Base-by-base conservation (phyloP, 352 stramenopile species). In the Thalassiosira hispida region DNA sequence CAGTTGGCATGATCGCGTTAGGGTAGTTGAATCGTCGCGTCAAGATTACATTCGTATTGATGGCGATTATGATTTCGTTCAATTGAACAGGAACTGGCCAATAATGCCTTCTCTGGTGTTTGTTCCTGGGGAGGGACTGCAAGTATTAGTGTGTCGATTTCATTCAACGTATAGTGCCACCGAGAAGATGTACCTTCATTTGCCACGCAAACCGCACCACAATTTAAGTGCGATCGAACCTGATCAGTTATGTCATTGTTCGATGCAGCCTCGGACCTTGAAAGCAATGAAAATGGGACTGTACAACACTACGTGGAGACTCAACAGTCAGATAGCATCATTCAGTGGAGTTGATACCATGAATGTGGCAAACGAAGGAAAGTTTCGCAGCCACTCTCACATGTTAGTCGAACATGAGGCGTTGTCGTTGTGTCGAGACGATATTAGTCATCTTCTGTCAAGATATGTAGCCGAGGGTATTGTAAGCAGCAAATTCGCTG, bases 81-180 rank as follows among this genome's bases (percentile, higher is more conserved):
- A 56, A 18, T 11, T 31, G 9, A 18, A 56, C 18, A 56, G 25
- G 14, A 11, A 27, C 25, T 11, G 25, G 18, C 47, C 25, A 31
- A 18, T 56, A 25, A 11, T 56, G 47, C 47, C 47, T 56, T 56
- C 18, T 18, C 12, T 56, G 9, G 47, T 56, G 25, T 56, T 56
- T 22, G 11, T 31, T 11, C 18, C 20, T 12, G 47, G 47, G 25
- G 47, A 56, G n/a, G 47, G 47, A 25, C 25, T 56, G 47, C 18
- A 31, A 11, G n/a, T 27, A 56, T 31, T 52, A 18, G 47, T 56
- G 18, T 56, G 47, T 27, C 9, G 47, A 56, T 27, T 31, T 56
- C 47, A 56, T 56, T 31, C 14, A 6, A 56, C 18, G 25, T 27
- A 56, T 23, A 31, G 8, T 27, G 47, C 18, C 9, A 56, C 47